phyloP scores from a whole-genome alignment of 768 basidiomycete genomes.

The Mrakia hoshinonis region DNA sequence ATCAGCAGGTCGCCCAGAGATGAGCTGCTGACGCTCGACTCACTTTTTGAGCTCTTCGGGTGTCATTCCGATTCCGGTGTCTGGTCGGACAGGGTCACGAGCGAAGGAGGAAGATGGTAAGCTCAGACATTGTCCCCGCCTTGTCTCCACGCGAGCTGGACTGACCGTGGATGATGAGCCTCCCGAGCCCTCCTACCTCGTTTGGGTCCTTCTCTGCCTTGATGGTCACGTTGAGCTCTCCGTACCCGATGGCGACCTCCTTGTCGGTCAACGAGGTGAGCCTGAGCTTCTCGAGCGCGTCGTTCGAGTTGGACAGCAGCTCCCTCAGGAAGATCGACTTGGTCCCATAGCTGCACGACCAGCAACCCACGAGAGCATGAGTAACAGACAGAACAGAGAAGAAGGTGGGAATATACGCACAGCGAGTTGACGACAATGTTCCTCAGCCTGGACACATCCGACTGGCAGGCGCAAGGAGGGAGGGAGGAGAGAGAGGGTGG shows the following conservation, averaged over 20 bases:
- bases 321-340: constrained; percentile 11
- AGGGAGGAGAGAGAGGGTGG: background rate
- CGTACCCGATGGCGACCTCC: constrained; percentile 46
- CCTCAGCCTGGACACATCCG: constrained; percentile 25
- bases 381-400: too few species aligned
- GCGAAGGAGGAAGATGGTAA: background rate
- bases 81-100: constrained; percentile 42
- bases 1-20: background rate
- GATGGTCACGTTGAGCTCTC: constrained; percentile 79
- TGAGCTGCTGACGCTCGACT: too few species aligned
- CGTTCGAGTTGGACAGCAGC: constrained; percentile 79
- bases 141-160: background rate
- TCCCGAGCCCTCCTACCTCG: constrained; percentile 59
- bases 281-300: constrained; percentile 90
- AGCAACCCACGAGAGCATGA: background rate
- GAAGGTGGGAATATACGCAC: background rate
- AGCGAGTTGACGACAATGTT: constrained; percentile 28
- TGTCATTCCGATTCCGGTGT: constrained; percentile 97
- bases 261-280: constrained; percentile 73
- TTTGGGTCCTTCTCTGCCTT: constrained; percentile 53
- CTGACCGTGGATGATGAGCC: constrained; percentile 64
- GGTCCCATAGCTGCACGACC: background rate
- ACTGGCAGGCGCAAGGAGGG: background rate
- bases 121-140: background rate
- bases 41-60: constrained; percentile 60